Evolutionary conservation across 805 yeast genomes (phyloP).

Genomic region (Wickerhamomyces bisporus): DNA sequence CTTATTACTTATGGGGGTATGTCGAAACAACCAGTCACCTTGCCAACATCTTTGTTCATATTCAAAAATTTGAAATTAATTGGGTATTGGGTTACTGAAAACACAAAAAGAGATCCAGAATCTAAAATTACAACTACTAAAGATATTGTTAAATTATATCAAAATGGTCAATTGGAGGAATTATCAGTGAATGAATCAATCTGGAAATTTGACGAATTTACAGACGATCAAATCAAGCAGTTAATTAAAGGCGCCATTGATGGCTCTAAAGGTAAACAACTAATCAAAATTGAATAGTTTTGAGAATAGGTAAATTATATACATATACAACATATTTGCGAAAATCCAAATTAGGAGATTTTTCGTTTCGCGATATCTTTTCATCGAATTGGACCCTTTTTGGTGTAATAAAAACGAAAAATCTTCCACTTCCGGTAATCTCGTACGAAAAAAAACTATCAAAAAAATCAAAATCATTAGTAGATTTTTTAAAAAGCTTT

Average conservation of each 20-base stretch:
- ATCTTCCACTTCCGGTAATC: too few species aligned
- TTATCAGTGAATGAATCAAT: constrained; percentile 29
- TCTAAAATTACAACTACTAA: constrained; percentile 51
- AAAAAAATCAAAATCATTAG: too few species aligned
- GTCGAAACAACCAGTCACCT: constrained; percentile 91
- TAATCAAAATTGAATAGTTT: constrained; percentile 28
- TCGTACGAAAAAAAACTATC: not conserved
- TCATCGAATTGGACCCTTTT: not conserved
- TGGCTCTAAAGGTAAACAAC: constrained; percentile 41
- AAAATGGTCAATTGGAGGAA: constrained; percentile 46
- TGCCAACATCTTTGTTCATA: constrained; percentile 85
- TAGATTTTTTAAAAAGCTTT: too few species aligned
- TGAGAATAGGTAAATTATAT: not conserved
- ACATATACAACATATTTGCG: not conserved
- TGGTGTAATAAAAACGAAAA: too few species aligned
- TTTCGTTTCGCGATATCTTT: too few species aligned
- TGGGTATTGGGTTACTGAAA: constrained; percentile 91
- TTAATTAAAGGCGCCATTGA: constrained; percentile 31
- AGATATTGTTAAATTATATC: constrained; percentile 52
- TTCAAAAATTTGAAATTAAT: constrained; percentile 81
- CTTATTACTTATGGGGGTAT: constrained; percentile 95
- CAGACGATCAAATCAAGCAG: constrained; percentile 33
- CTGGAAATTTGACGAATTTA: constrained; percentile 24
- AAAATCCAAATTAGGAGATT: not conserved
- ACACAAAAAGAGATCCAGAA: constrained; percentile 54